Evolutionary conservation across 495 filamentous ascomycete species (phyloP), one percentile per base, ranked within the genome.

Genomic region (Penicillium steckii): DNA sequence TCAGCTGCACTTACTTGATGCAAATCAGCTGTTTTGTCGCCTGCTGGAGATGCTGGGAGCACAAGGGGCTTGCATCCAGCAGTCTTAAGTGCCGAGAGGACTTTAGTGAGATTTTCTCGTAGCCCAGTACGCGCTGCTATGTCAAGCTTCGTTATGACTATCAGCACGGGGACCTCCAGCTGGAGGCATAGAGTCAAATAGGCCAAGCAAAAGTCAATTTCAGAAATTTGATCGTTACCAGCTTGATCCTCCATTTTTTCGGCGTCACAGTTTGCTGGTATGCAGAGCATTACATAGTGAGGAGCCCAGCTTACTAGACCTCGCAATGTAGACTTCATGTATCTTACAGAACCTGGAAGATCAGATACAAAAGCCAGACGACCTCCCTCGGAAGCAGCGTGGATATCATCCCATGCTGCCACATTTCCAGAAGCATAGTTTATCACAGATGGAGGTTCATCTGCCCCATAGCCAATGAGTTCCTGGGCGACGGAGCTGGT

Each of bases 221-320:
- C 78, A 8, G 74, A 69, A 19, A 70, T 55, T 27, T 79, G 78
- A 24, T 77, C 76, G 6, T 70, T 62, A 4, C 78, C 78, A 27
- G 82, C 69, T 33, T 84, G 80, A 29, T 73, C 59, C 1, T 80
- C 70, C 10, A 67, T 45, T 13, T 58, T 61, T 29, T 73, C 72
- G 30, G 85, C 81, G 24, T 74, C 78, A 54, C 87, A 85, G 61
- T 93, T 89, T 19, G 90, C 91, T 18, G 92, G 84, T 49, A 97
- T 85, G 60, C 95, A 95, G 9, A 96, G 80, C 38, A 95, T 62
- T 6, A 90, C 91, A 83, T 91, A 96, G 64, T 98, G 92, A 18
- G 94, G 94, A 18, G 89, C 90, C 91, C 94, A 98, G 46, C 93
- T 91, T 41, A 98, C 76, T n/a, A 97, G 73, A 0, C 91, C 90